Evolutionary conservation across 768 basidiomycete genomes (phyloP), one percentile per base, ranked within the genome.

Genomic region (Amanita phalloides): DNA sequence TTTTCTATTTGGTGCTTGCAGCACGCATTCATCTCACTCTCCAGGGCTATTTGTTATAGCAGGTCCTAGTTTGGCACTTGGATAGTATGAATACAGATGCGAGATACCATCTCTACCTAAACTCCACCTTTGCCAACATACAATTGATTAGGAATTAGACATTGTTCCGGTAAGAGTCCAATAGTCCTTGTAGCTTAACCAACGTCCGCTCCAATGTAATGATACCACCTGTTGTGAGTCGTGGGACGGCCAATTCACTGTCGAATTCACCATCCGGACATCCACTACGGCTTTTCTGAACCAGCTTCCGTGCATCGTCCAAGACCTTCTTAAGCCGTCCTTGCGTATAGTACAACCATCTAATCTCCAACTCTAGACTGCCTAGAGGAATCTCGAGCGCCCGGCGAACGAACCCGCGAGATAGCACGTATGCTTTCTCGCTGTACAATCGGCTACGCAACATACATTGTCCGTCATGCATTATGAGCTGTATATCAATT

Each of bases 341-440:
- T 48, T 75, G 68, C 30, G 71, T 70, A 65, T 79, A 73, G 65
- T 93, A 96, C 53, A 91, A 67, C 75, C 82, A 81, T 20, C 66
- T 68, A 50, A 96, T 76, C 65, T 93, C 93, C 3, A 68, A 57
- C 54, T 85, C 84, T 25, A 96, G 68, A 6, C 81, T 77, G 35
- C 80, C 75, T 3, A 82, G 77, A 20, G 90, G 89, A 25, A 84
- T 71, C 67, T 90, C 87, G 26, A 94, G 78, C 10, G 92, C 92
- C 14, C 88, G 83, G n/a, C 86, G 83, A 45, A 94, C 82, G 62
- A 95, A 96, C 6, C 84, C 88, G 28, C 92, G 77, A 9, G 92
- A 91, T 37, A 95, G 74, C 36, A 94, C 89, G 58, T 87, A 94
- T 4, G 90, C 91, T 64, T 93, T 93, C 68, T 96, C 93, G 64